Evolutionary conservation across 2,329 filamentous ascomycete genomes (phyloP).

Genomic region (Leptographium procerum): DNA sequence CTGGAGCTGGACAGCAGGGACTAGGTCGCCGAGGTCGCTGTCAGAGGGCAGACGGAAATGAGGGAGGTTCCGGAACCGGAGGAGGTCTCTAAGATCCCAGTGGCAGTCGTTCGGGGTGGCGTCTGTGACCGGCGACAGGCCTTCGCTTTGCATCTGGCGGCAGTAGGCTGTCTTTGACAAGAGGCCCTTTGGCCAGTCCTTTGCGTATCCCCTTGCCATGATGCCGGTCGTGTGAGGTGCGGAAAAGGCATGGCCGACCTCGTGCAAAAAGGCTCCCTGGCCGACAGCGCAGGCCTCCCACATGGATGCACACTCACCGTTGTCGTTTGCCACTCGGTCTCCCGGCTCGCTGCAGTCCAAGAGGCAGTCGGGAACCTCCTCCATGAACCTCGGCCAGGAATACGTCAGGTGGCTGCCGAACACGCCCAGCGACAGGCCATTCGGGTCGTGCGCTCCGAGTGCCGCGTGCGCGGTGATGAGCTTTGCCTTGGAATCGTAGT

Average conservation of each 20-base stretch:
- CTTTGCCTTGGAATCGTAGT: slow-evolving; percentile 58
- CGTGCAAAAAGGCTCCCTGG: slow-evolving; percentile 84
- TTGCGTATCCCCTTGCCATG: slow-evolving; percentile 81
- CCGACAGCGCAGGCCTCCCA: slow-evolving; percentile 91
- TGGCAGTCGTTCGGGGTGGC: slow-evolving; percentile 57
- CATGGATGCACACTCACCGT: slow-evolving; percentile 75
- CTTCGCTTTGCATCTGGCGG: slow-evolving; percentile 71
- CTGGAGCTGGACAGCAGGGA: slow-evolving; percentile 57
- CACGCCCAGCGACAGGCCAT: slow-evolving; percentile 68
- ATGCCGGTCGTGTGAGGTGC: slow-evolving; percentile 78
- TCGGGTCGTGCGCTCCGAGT: slow-evolving; percentile 38
- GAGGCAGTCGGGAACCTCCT: slow-evolving; percentile 75
- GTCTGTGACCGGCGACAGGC: slow-evolving; percentile 50
- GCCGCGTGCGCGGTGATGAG: no score
- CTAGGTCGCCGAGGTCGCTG: no score
- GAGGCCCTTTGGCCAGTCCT: slow-evolving; percentile 70
- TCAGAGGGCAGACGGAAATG: no score
- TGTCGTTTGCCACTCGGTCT: slow-evolving; percentile 69
- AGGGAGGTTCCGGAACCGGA: slow-evolving; percentile 81
- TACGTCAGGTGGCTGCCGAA: slow-evolving; percentile 90
- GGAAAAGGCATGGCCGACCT: slow-evolving; percentile 80
- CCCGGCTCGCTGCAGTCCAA: slow-evolving; percentile 84
- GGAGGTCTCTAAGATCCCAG: slow-evolving; percentile 79
- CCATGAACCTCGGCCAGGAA: slow-evolving; percentile 78
- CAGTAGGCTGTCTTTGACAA: slow-evolving; percentile 75